Base-by-base conservation (phyloP, 495 filamentous ascomycete genomes). In the Aspergillus sclerotioniger region DNA sequence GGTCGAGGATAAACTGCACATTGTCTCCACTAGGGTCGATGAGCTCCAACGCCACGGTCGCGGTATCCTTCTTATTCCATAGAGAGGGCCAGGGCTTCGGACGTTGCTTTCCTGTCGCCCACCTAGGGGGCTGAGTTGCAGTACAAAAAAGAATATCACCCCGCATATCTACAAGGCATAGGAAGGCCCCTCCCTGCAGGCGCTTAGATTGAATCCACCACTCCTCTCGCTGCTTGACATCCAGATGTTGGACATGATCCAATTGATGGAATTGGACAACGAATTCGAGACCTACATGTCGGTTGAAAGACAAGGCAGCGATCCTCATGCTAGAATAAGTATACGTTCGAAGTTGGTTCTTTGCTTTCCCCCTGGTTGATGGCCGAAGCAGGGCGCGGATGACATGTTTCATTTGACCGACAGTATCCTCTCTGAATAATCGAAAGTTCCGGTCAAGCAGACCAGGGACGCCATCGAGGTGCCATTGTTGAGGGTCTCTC, bases 381-480 rank as follows among this genome's bases (percentile, higher is more conserved):
- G 54, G 50, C 29, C 53, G 45, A 6, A 61, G 32, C 49, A 54
- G 54, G 31, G 59, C 43, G 44, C 64, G 64, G 16, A 72, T 66
- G 6, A 59, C 54, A 54, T 79, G 73, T 48, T 69, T 57, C 19
- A 79, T 65, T 56, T 71, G 69, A 8, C 77, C 74, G 1, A 78
- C 59, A 0, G 69, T 75, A 17, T 71, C 74, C 46, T 76, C 68
- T 31, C 74, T 58, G 3, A 80, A 56, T 0, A 80, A 58, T 46
- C 75, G 70, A 56, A 91, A 90, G 59, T 91, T 84, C 52, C 84
- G 72, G 62, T 92, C 88, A 0, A 92, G 67, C 0, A 89, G 73
- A 0, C 88, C 81, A 1, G 67, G 68, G 10, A 88, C 72, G 7
- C 87, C 87, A 10, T 69, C 60, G 3, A 83, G 58, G 66, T 91